Base-by-base conservation (phyloP, 179 eudicot genomes). In the Spergularia azorica region DNA sequence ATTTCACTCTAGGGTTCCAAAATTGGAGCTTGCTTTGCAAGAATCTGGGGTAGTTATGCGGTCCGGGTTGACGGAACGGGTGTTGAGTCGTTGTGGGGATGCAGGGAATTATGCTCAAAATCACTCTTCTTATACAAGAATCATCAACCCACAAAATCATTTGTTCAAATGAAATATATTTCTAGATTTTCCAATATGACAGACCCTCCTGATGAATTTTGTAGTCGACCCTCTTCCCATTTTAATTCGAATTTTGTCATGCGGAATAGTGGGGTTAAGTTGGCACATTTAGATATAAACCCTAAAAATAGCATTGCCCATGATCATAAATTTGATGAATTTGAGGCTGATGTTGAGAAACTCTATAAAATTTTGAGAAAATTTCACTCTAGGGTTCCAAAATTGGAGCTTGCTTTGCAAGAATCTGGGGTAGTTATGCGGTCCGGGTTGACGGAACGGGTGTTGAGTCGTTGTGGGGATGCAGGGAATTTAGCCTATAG, bases 1-100 rank as follows among this genome's bases (percentile, higher is more conserved):
- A 63, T 91, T 92, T 62, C 97, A 94, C 79, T 83, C 97, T 56
- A 82, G 96, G 85, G 90, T 90, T 76, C 89, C 97, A n/a, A 94
- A 94, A 78, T 72, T 94, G 69, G 97, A 94, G 79, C 96, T 89
- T 58, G 98, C 98, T 72, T 76, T 94, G 78, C 77, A 79, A 60
- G 87, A 91, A 76, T 90, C 97, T 7, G 92, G 97, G 54, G 81
- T 94, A 17, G 76, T 78, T 8, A 76, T 89, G 68, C 84, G 94
- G 58, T 69, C 89, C 0, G 97, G 97, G 18, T 79, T 94, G 77
- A 86, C 93, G 0, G 98, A 94, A 61, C 88, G 93, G 0, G 96
- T 94, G 17, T 80, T 92, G 70, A 84, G 77, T 60, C 97, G 97
- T 13, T 94, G 98, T 77, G 98, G 98, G 4, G 97, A 92, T 83